These are phyloP conservation scores for Amaranthus palmeri DNA, from an alignment of 148 eudicot species.

Conservation along the genomic window DNA sequence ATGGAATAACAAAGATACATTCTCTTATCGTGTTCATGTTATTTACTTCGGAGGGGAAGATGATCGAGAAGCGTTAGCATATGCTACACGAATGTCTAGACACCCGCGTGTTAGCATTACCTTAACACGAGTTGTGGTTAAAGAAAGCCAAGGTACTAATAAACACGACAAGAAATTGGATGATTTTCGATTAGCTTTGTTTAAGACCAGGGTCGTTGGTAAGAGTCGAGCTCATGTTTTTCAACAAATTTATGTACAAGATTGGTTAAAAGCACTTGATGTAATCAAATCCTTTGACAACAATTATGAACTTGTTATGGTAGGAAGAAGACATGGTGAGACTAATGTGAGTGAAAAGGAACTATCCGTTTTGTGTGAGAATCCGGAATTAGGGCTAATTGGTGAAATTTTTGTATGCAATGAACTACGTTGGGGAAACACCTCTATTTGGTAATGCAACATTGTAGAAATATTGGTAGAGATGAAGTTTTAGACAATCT, in stretches of 20 bases:
- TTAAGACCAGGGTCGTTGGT: slow-evolving; percentile 8
- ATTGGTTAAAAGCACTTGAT: slow-evolving; percentile 20
- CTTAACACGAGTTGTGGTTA: not conserved
- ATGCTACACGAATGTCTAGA: slow-evolving; percentile 22
- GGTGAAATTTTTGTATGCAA: slow-evolving; percentile 22
- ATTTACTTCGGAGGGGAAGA: slow-evolving; percentile 27
- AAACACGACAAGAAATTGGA: slow-evolving; percentile 1
- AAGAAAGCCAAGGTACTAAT: not conserved
- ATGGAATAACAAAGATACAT: not conserved
- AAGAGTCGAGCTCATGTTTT: slow-evolving; percentile 1
- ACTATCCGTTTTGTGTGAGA: slow-evolving; percentile 14
- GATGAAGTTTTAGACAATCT: not conserved
- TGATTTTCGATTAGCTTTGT: slow-evolving; percentile 1
- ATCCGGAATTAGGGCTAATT: slow-evolving; percentile 30
- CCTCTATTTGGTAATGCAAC: slow-evolving; percentile 31
- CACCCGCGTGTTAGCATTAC: slow-evolving; percentile 18
- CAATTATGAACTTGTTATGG: slow-evolving; percentile 22
- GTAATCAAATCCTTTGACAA: slow-evolving; percentile 13
- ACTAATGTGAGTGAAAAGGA: not conserved
- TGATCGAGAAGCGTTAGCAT: slow-evolving; percentile 28
- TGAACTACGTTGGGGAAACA: slow-evolving; percentile 16
- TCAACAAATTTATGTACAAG: slow-evolving; percentile 11
- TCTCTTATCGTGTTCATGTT: slow-evolving; percentile 9
- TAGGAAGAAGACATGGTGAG: slow-evolving; percentile 23
- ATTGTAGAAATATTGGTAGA: slow-evolving; percentile 3